phyloP scores from a whole-genome alignment of 208 protist species.

The Crithidia thermophila region DNA sequence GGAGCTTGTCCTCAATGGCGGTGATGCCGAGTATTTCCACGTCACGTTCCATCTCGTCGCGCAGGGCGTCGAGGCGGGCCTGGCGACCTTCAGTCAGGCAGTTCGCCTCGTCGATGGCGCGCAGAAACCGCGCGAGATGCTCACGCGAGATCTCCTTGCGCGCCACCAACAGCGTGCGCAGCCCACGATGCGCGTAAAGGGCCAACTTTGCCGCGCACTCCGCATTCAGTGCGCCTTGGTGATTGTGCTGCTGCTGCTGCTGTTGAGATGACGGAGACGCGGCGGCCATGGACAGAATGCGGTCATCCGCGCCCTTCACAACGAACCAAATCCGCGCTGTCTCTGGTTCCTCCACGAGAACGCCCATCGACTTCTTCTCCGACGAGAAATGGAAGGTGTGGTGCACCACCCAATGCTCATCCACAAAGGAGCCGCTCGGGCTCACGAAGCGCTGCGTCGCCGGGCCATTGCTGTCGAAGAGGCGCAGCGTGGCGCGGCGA shows the following conservation, averaged over 20 bases:
- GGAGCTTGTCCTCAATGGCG: conserved; percentile 98
- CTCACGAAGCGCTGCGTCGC: not conserved
- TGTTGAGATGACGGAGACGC: conserved; percentile 1
- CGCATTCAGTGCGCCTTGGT: conserved; percentile 10
- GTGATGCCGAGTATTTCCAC: conserved; percentile 93
- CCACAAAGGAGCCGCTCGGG: not conserved
- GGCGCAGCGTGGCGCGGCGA: conserved; percentile 28
- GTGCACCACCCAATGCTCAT: conserved; percentile 68
- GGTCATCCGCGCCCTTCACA: conserved; percentile 92
- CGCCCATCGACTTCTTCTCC: conserved; percentile 87
- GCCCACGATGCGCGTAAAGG: conserved; percentile 60
- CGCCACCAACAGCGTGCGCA: conserved; percentile 84
- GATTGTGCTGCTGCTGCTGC: not conserved
- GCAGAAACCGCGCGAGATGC: conserved; percentile 49
- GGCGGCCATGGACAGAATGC: conserved; percentile 54
- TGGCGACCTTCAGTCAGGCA: conserved; percentile 43
- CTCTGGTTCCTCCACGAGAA: conserved; percentile 63
- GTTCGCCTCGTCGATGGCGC: conserved; percentile 34
- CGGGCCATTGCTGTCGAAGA: not conserved
- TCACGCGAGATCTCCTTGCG: conserved; percentile 45
- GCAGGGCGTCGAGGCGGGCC: conserved; percentile 52
- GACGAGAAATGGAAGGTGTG: conserved; percentile 89
- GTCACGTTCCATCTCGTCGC: conserved; percentile 76
- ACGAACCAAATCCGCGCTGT: conserved; percentile 53
- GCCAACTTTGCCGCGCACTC: conserved; percentile 41